phyloP scores from a whole-genome alignment of 2,329 filamentous ascomycete species.

The Xylaria sp. region DNA sequence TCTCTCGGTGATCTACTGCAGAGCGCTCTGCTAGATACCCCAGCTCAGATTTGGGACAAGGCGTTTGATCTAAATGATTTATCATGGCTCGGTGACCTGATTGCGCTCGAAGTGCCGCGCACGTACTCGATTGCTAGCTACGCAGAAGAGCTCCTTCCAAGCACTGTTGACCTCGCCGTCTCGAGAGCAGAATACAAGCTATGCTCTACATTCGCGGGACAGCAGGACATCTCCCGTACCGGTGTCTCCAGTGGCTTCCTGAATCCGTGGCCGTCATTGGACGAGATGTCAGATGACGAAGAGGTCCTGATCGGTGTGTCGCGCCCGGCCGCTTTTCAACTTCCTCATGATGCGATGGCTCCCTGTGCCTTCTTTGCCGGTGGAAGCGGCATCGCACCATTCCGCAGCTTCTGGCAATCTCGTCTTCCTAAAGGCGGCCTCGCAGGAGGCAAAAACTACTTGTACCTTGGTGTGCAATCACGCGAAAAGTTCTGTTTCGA shows the following conservation, averaged over 20 bases:
- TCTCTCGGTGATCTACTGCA: slow-evolving; percentile 58
- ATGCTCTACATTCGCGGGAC: slow-evolving; percentile 48
- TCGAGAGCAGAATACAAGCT: slow-evolving; percentile 58
- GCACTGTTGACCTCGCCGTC: slow-evolving; percentile 57
- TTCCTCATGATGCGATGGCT: slow-evolving; percentile 55
- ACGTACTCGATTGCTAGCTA: slow-evolving; percentile 60
- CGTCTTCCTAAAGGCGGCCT: slow-evolving; percentile 37
- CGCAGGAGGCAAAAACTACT: slow-evolving; percentile 40
- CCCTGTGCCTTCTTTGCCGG: slow-evolving; percentile 60
- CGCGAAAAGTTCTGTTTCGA: slow-evolving; percentile 59
- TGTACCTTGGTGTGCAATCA: slow-evolving; percentile 59
- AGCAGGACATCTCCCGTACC: slow-evolving; percentile 43
- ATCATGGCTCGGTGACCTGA: slow-evolving; percentile 53
- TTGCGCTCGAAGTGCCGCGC: slow-evolving; percentile 56
- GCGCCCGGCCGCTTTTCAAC: slow-evolving; percentile 56
- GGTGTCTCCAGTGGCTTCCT: slow-evolving; percentile 61
- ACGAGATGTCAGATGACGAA: slow-evolving; percentile 50
- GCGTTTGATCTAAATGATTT: slow-evolving; percentile 54
- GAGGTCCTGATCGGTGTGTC: slow-evolving; percentile 59
- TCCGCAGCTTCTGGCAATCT: slow-evolving; percentile 60
- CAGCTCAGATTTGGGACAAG: slow-evolving; percentile 55
- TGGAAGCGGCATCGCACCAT: slow-evolving; percentile 59
- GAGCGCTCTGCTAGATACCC: slow-evolving; percentile 53
- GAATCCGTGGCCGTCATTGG: slow-evolving; percentile 52
- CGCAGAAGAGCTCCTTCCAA: slow-evolving; percentile 56